Base-by-base conservation (phyloP, 1,284 basidiomycete genomes). In the Coriolopsis trogii region DNA sequence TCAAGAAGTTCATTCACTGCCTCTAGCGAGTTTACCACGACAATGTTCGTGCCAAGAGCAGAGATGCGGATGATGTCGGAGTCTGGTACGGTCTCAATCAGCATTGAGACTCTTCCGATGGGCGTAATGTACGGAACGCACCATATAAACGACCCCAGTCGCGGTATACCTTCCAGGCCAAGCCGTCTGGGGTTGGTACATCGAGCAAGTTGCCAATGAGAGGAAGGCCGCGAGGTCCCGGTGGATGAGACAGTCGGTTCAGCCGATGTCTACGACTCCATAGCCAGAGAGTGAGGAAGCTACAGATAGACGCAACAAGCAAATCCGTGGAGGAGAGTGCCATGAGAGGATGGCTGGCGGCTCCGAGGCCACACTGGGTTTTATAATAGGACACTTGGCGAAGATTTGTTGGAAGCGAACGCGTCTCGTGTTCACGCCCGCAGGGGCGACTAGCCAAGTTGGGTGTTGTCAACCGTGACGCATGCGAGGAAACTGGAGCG, bases 1-100 rank as follows among this genome's bases (percentile, higher is more conserved):
- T 77, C 75, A 20, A 79, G 65, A 10, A 79, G 63, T 6, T 74
- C 76, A 10, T 56, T 63, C 4, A 67, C 71, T 13, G 68, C 61
- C 30, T 69, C 61, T 8, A 68, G 45, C 0, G 72, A 72, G 54
- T 76, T 75, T 4, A 77, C 55, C 15, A 79, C 58, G 37, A 80
- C 58, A 4, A 74, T 65, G 36, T 78, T 60, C 31, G 48, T 62
- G 6, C 62, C 62, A 5, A 64, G n/a, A 10, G 51, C 55, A 6
- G 58, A 48, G n/a, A 65, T 21, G 6, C 56, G 57, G 30, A 66
- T 53, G 18, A 64, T 45, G 25, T 64, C 65, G 16, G 61, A 61
- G n/a, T 42, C 63, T 63, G 25, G 6, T 16, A 29, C 10, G 12
- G 21, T 13, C 6, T 23, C 9, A 20, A 4, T 30, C 37, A 23